A percentile compares a stretch with the other conserved stretches of the same genome.
Conservation (phyloP, 441 rosid species). For the Viola pubescens region DNA sequence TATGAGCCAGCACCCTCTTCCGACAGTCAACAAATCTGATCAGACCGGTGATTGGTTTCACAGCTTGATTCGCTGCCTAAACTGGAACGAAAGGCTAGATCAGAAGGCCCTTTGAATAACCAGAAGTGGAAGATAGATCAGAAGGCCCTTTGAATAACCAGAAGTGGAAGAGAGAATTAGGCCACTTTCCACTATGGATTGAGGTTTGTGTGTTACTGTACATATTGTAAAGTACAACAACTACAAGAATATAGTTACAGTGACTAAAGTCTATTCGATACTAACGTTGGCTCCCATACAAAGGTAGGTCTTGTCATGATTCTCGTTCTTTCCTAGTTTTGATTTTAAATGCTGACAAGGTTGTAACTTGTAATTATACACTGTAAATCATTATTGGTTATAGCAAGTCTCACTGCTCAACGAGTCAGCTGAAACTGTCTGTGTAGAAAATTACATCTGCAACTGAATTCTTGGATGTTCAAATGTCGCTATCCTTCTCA, state of each 20-base stretch:
- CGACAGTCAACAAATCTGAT: slow-evolving; percentile 85
- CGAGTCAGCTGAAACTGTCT: too few relatives aligned
- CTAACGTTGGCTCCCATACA: slow-evolving; percentile 18
- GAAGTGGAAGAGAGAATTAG: not conserved
- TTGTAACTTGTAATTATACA: slow-evolving; percentile 6
- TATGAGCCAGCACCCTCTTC: slow-evolving; percentile 94
- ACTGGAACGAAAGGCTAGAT: slow-evolving; percentile 94
- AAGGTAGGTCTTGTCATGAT: slow-evolving; percentile 17
- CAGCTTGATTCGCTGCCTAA: slow-evolving; percentile 88
- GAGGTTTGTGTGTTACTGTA: slow-evolving; percentile 43
- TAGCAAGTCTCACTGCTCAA: not conserved
- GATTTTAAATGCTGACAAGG: too few relatives aligned
- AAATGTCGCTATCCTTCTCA: too few relatives aligned
- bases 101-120: slow-evolving; percentile 69
- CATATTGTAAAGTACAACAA: slow-evolving; percentile 26
- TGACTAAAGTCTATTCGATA: slow-evolving; percentile 9
- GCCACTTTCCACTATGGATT: slow-evolving; percentile 11
- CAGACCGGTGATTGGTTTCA: slow-evolving; percentile 97
- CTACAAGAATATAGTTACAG: slow-evolving; percentile 13
- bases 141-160: slow-evolving; percentile 54
- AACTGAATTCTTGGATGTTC: too few relatives aligned
- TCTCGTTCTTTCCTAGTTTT: not conserved
- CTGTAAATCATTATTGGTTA: slow-evolving; percentile 6
- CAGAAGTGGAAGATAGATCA: slow-evolving; percentile 58
- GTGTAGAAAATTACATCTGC: too few relatives aligned